Evolutionary conservation across 164 flowering plant species (phyloP), one percentile per base, ranked within the genome.

Genomic region (Protea cynaroides): DNA sequence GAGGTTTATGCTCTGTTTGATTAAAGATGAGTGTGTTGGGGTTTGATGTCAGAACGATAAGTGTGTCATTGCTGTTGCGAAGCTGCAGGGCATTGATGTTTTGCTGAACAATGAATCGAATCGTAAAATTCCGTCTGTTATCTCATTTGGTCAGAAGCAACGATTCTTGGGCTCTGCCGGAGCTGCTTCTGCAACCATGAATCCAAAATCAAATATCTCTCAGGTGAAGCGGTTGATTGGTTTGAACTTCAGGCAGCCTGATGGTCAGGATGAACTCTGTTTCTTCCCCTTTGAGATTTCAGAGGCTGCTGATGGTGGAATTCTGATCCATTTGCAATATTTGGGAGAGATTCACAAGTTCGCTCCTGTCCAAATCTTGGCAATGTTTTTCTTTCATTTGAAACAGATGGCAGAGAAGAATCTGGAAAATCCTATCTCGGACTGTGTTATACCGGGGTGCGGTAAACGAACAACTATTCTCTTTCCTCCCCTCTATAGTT

Each of bases 31-130:
- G 89, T 72, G 90, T 86, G 59, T 71, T 90, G 62, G 98, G 98
- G 22, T 89, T 93, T 64, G 98, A 94, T 72, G 78, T 91, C 37
- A 97, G 97, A 91, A 94, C 58, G 96, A 89, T 78, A 94, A 82
- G 66, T 91, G 95, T 63, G 95, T 94, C 4, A 78, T 94, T 61
- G 90, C 83, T 0, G 90, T 71, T 40, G 91, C 80, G 25, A 89
- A 82, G 80, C 86, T 87, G 59, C 70, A 93, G 9, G 96, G 97
- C 0, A 80, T 94, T 53, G 99, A 94, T 66, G 95, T 94, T 36
- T 55, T 94, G 60, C 70, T 94, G 71, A 94, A 94, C 59, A 96
- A 94, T 67, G 99, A 94, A 69, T 94, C 99, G 0, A 85, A 94
- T 0, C 85, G 99, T 0, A 97, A 94, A 67, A 94, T 88, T 0